These are phyloP conservation scores for Podaxis sp. DNA, from an alignment of 768 basidiomycete genomes.

Conservation along the genomic window DNA sequence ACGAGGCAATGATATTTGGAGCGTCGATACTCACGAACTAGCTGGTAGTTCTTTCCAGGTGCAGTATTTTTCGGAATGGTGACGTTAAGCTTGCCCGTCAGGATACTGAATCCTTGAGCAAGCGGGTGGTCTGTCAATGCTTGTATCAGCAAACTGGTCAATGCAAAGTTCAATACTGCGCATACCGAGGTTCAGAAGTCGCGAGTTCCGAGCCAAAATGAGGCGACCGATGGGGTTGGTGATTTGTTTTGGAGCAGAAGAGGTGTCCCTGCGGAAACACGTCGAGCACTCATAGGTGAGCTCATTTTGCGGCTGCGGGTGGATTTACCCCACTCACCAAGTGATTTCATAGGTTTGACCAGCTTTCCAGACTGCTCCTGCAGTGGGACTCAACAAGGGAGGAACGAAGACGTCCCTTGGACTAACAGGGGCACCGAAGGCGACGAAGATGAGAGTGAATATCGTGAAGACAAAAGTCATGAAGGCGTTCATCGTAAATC, in stretches of 20 bases:
- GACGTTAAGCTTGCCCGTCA: constrained; percentile 34
- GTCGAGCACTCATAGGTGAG: neutral
- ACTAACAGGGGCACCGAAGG: constrained; percentile 25
- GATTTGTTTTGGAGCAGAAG: constrained; percentile 38
- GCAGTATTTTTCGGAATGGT: constrained; percentile 36
- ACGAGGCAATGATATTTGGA: neutral
- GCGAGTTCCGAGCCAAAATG: constrained; percentile 32
- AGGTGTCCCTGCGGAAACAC: constrained; percentile 33
- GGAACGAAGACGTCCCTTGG: constrained; percentile 34
- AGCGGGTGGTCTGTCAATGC: constrained; percentile 32
- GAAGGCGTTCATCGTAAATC: constrained; percentile 15
- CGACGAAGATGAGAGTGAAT: constrained; percentile 26
- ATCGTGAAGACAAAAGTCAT: constrained; percentile 24
- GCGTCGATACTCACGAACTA: constrained; percentile 40
- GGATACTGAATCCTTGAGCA: constrained; percentile 37
- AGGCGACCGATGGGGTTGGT: constrained; percentile 43
- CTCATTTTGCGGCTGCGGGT: neutral
- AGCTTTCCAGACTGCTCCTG: constrained; percentile 28
- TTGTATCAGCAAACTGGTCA: neutral
- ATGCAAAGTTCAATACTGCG: neutral
- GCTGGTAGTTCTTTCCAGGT: constrained; percentile 39
- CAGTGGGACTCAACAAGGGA: constrained; percentile 27
- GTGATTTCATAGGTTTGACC: constrained; percentile 29
- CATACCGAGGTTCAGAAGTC: constrained; percentile 32
- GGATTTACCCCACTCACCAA: constrained; percentile 25